Evolutionary conservation across 371 early-diverging fungal species (phyloP), one percentile per base, ranked within the genome.

Genomic region (Mucor lusitanicus): DNA sequence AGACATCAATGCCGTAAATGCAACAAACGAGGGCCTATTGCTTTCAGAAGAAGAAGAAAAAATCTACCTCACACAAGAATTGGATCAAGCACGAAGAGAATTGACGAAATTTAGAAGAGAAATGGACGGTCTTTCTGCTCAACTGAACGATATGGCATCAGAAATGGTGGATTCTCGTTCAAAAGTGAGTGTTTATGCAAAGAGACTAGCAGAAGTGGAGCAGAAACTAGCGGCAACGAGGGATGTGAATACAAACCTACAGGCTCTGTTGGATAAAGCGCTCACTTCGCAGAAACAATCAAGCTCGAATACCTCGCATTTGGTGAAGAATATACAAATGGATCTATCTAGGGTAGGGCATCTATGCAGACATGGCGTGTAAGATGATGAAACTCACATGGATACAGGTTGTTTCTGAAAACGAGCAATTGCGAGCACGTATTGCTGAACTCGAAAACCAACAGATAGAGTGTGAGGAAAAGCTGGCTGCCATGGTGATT

Each of bases 171-270:
- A 80, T 59, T 88, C 90, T 37, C 82, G 86, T 46, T 75, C 75
- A 28, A 83, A 85, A 71, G 90, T 88, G 15, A 83, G 80, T 58
- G 69, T 86, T 28, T 89, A 89, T 68, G 85, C 90, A 33, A 84
- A 88, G 64, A 77, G 87, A 59, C 70, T 88, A 80, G 85, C 81
- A 32, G 90, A 89, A 33, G 88, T 88, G 0, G 90, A 89, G 64
- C 90, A 89, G 65, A 86, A 85, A 39, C 65, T 89, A 30, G 78
- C 84, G 7, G 72, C 85, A 19, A 89, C 90, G 2, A 83, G 87
- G 66, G 90, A 88, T 42, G 80, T 84, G 69, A 89, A 89, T 64
- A 71, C 85, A 55, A 86, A 86, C 58, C 70, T 89, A 13, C 88
- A 88, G 33, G 63, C 76, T 21, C 71, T 86, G 19, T 68, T 89